Evolutionary conservation across 2,329 filamentous ascomycete genomes (phyloP).

Genomic region (Colletotrichum sp.): DNA sequence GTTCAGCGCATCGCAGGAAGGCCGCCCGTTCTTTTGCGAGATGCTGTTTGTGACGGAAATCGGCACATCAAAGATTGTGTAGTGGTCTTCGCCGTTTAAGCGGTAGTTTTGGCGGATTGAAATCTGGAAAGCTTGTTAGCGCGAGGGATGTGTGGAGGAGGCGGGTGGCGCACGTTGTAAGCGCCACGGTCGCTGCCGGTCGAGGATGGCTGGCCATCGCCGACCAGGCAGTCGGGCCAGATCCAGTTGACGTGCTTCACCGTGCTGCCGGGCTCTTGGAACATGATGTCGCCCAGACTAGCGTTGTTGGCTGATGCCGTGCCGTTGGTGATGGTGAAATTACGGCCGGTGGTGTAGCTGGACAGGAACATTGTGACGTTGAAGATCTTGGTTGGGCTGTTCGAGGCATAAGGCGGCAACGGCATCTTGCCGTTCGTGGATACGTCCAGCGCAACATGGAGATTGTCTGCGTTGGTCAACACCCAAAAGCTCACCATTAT

Average conservation of each 20-base stretch:
- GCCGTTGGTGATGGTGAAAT: constrained; percentile 72
- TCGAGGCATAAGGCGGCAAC: constrained; percentile 59
- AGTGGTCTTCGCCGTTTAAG: constrained; percentile 66
- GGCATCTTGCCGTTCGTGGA: constrained; percentile 68
- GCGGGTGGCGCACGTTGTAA: constrained; percentile 60
- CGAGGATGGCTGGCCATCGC: constrained; percentile 54
- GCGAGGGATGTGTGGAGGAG: neutral
- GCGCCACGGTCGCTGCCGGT: constrained; percentile 58
- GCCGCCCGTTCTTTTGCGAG: constrained; percentile 40
- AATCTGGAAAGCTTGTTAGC: constrained; percentile 46
- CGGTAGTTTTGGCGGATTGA: constrained; percentile 75
- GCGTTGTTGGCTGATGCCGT: constrained; percentile 56
- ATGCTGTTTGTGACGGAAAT: constrained; percentile 73
- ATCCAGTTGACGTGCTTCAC: constrained; percentile 78
- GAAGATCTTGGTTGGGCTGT: constrained; percentile 61
- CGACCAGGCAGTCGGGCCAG: constrained; percentile 73
- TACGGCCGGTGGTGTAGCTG: constrained; percentile 65
- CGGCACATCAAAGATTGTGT: constrained; percentile 74
- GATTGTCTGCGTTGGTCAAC: constrained; percentile 40
- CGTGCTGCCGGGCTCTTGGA: constrained; percentile 68
- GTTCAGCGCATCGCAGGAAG: constrained; percentile 53
- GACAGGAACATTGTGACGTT: constrained; percentile 72
- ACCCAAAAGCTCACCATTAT: constrained; percentile 5
- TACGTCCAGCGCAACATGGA: constrained; percentile 72
- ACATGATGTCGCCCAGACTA: constrained; percentile 66